These are phyloP conservation scores for Amanita exitialis DNA, from an alignment of 768 basidiomycete species.

Conservation along the genomic window DNA sequence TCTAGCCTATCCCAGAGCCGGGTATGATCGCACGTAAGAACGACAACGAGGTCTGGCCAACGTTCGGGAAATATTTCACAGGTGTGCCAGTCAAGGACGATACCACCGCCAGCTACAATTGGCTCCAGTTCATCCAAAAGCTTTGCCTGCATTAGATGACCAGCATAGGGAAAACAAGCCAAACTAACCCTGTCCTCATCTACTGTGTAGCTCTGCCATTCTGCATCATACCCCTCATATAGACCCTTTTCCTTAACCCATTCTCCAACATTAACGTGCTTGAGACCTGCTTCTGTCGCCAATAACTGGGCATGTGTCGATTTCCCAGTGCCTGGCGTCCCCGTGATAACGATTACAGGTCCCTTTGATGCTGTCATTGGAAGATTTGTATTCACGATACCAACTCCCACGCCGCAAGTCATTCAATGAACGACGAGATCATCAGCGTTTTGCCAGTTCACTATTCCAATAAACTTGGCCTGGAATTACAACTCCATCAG, in stretches of 20 bases:
- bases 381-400: not conserved
- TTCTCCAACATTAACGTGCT: slow-evolving; percentile 86
- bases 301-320: slow-evolving; percentile 88
- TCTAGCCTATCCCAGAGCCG: slow-evolving; percentile 86
- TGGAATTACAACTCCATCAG: slow-evolving; percentile 70
- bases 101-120: slow-evolving; percentile 53
- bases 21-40: slow-evolving; percentile 82
- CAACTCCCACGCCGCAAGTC: not conserved
- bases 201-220: slow-evolving; percentile 91
- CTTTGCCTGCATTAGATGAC: slow-evolving; percentile 27
- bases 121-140: slow-evolving; percentile 84
- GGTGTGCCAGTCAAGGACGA: slow-evolving; percentile 92
- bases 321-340: slow-evolving; percentile 94
- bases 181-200: slow-evolving; percentile 87
- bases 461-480: slow-evolving; percentile 48
- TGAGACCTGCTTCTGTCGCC: slow-evolving; percentile 59
- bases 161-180: not conserved
- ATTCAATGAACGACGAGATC: slow-evolving; percentile 33
- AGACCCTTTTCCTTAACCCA: slow-evolving; percentile 76
- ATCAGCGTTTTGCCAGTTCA: slow-evolving; percentile 64
- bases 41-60: slow-evolving; percentile 93
- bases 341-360: slow-evolving; percentile 79
- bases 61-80: slow-evolving; percentile 92
- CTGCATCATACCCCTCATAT: slow-evolving; percentile 81
- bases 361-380: slow-evolving; percentile 15